Conservation (phyloP, 345 rosid genomes). For the Jatropha curcas region DNA sequence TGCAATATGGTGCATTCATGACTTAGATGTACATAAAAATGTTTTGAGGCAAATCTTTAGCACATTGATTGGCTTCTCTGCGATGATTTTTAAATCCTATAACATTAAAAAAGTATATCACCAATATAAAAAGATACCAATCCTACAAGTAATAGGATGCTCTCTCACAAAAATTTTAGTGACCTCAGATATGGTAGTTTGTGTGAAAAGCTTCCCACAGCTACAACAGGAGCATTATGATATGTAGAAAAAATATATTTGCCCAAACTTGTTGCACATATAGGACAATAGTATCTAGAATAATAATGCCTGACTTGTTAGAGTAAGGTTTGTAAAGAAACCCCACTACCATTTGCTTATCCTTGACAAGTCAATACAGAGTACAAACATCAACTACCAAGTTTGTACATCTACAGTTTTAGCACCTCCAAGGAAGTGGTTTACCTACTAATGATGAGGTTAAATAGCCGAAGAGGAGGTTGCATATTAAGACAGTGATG, state of each 20-base stretch:
- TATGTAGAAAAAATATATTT: neutral
- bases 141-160: neutral
- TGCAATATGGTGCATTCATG: conserved; percentile 3
- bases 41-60: neutral
- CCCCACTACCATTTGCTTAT: neutral
- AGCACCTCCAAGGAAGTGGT: neutral
- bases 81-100: neutral
- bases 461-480: neutral
- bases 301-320: neutral
- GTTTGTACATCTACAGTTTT: neutral
- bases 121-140: neutral
- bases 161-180: neutral
- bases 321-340: neutral
- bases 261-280: neutral
- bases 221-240: neutral
- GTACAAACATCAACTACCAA: neutral
- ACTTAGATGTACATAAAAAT: neutral
- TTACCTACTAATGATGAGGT: neutral
- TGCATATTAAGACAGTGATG: neutral
- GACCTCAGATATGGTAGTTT: neutral
- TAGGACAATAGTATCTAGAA: neutral
- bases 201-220: neutral
- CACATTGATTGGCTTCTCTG: neutral
- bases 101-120: neutral
- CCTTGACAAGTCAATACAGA: neutral